Percentiles rank a stretch among this genome's conserved stretches.
Evolutionary conservation across 352 stramenopile species (phyloP).

Genomic region (Phytophthora sojae): DNA sequence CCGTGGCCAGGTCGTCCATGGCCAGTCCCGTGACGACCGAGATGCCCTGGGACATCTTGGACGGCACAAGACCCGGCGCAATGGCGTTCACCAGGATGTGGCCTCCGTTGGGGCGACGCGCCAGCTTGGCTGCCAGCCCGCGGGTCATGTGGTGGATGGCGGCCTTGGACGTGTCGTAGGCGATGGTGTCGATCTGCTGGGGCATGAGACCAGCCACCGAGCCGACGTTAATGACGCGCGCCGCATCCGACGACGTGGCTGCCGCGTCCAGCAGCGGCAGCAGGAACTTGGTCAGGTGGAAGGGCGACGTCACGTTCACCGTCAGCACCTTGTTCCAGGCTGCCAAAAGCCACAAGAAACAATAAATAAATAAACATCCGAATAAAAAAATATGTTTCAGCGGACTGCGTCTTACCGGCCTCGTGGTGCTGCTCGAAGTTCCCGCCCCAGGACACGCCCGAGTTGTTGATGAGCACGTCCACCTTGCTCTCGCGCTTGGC

Average conservation of each 20-base stretch:
- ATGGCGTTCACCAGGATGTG: constrained; percentile 96
- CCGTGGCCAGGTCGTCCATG: constrained; percentile 69
- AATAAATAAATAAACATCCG: constrained; percentile 11
- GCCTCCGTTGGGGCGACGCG: constrained; percentile 71
- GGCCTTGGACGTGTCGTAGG: constrained; percentile 96
- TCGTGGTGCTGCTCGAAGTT: constrained; percentile 45
- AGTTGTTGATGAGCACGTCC: constrained; percentile 97
- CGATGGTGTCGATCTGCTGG: constrained; percentile 90
- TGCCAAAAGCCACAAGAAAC: constrained; percentile 64
- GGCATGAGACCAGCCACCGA: constrained; percentile 82
- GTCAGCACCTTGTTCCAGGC: constrained; percentile 95
- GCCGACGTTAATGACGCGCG: constrained; percentile 81
- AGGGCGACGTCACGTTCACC: constrained; percentile 96
- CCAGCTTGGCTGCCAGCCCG: constrained; percentile 93
- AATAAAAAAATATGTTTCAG: neutral
- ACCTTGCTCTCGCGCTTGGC: constrained; percentile 78
- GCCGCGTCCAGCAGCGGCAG: constrained; percentile 90
- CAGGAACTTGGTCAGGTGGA: constrained; percentile 93
- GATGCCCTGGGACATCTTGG: constrained; percentile 92
- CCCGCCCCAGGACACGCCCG: constrained; percentile 63
- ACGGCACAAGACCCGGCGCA: constrained; percentile 92
- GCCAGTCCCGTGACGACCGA: constrained; percentile 43
- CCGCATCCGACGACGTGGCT: constrained; percentile 52
- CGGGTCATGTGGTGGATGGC: constrained; percentile 96
- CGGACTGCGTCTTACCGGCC: constrained; percentile 16